Conservation (phyloP, 495 filamentous ascomycete genomes). For the Penicillium pulvis region DNA sequence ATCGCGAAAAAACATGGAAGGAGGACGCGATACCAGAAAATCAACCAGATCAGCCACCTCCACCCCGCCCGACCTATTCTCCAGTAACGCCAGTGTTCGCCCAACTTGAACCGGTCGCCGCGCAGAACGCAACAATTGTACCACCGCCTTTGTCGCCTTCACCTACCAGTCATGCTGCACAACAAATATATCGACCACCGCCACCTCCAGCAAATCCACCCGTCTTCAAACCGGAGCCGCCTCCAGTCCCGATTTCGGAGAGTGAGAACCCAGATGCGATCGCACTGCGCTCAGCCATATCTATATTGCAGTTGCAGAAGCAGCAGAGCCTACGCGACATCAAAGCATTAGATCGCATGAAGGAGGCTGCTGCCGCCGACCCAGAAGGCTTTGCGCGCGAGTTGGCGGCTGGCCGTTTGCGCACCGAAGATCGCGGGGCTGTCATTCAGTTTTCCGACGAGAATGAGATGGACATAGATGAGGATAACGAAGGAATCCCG, state of each 20-base stretch:
- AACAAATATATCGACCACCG: slow-evolving; percentile 14
- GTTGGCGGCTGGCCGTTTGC: slow-evolving; percentile 56
- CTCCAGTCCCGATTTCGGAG: slow-evolving; percentile 68
- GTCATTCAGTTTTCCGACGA: slow-evolving; percentile 44
- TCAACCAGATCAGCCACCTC: slow-evolving; percentile 17
- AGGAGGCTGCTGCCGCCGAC: slow-evolving; percentile 63
- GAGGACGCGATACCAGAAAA: neutral
- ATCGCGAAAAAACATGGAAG: slow-evolving; percentile 1
- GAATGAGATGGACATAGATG: slow-evolving; percentile 37
- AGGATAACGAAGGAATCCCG: slow-evolving; percentile 32
- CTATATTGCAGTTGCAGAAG: slow-evolving; percentile 80
- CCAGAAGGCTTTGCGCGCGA: slow-evolving; percentile 69
- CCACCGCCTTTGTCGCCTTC: slow-evolving; percentile 39
- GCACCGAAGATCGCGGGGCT: slow-evolving; percentile 38
- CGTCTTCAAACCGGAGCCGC: slow-evolving; percentile 48
- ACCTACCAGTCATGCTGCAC: slow-evolving; percentile 27
- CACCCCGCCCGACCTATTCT: slow-evolving; percentile 50
- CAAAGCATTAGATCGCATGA: slow-evolving; percentile 60
- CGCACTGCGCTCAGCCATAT: slow-evolving; percentile 76
- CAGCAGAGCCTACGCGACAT: slow-evolving; percentile 74
- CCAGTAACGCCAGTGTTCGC: slow-evolving; percentile 50
- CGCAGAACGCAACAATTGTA: slow-evolving; percentile 35
- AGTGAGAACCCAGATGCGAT: slow-evolving; percentile 82
- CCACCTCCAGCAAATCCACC: slow-evolving; percentile 24
- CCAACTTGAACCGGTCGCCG: slow-evolving; percentile 40